Base-by-base conservation (phyloP, 2,329 filamentous ascomycete species). In the Leptodontidium sp. region DNA sequence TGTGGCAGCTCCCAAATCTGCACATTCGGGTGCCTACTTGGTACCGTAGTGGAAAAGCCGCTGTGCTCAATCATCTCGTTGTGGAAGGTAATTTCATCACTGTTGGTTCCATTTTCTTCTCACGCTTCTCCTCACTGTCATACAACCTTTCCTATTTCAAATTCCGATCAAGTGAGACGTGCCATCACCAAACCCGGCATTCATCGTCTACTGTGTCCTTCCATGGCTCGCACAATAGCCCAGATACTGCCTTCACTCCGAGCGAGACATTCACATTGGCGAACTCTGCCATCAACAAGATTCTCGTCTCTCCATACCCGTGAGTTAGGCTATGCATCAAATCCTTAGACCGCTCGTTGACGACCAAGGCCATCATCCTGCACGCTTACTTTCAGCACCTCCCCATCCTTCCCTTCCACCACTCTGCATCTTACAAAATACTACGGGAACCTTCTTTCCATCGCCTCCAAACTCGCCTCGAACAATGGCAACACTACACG, bases 401-500 rank as follows among this genome's bases (percentile, higher is more conserved):
- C 32, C 8, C 1, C 21, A 8, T 11, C 49, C 14, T 26, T 8
- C 12, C 24, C 24, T 9, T 50, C 26, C 26, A 24, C 35, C 52
- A n/a, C 17, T 35, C 17, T 21, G 35, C 4, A 5, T 38, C 5
- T 35, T 24, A 24, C 9, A 12, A 32, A 21, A 11, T 38, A 11
- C 3, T 3, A 24, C 26, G 17, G 24, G 32, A 1, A 5, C n/a
- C 17, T 21, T 17, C 17, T 38, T 45, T 12, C 62, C 15, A 7
- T 11, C 3, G 2, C 47, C 26, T 15, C 8, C 7, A 15, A n/a
- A 17, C 35, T 2, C 14, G n/a, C n/a, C 43, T 40, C 47, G 38
- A 29, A 70, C 53, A 35, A 74, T 74, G 72, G 52, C 72, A 71
- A 58, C 63, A 5, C 26, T 26, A 12, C 50, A 65, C 14, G 77